Evolutionary conservation across 805 yeast species (phyloP).

Genomic region (Diddensiella santjacobensis): DNA sequence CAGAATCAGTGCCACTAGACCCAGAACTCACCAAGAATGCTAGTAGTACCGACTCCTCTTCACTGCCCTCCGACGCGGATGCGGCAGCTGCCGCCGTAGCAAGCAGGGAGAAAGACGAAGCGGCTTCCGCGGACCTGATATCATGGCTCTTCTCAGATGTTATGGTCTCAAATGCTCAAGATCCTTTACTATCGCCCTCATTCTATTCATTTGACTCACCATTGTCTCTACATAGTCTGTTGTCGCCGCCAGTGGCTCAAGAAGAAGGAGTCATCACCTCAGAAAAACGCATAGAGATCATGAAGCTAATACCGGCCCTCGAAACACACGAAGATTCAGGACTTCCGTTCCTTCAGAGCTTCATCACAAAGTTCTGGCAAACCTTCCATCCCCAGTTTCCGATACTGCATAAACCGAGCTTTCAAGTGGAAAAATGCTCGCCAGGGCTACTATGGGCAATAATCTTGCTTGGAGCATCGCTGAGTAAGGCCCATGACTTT

Average conservation of each 20-base stretch:
- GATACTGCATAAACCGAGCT: conserved; percentile 57
- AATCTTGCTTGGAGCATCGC: conserved; percentile 54
- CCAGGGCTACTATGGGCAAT: conserved; percentile 51
- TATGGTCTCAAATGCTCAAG: conserved; percentile 27
- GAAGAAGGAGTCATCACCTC: conserved; percentile 36
- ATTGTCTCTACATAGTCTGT: conserved; percentile 37
- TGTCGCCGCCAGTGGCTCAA: conserved; percentile 36
- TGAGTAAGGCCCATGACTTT: conserved; percentile 35
- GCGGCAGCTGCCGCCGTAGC: conserved; percentile 2
- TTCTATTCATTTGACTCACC: conserved; percentile 36
- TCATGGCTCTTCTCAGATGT: conserved; percentile 38
- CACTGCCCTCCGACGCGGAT: background rate
- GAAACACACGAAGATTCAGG: conserved; percentile 38
- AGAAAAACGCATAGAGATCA: conserved; percentile 27
- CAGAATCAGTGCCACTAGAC: conserved; percentile 3
- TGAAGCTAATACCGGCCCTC: conserved; percentile 27
- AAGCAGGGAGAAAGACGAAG: conserved; percentile 2
- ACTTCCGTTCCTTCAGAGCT: conserved; percentile 29
- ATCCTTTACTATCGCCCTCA: conserved; percentile 27
- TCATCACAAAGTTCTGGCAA: conserved; percentile 46
- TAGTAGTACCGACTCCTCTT: background rate
- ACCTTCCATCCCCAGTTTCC: conserved; percentile 58
- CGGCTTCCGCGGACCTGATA: conserved; percentile 26
- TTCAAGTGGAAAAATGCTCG: conserved; percentile 45
- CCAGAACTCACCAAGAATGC: background rate